A percentile compares a stretch with the other conserved stretches of the same genome.
Evolutionary conservation across 139 green algal species (phyloP).

Genomic region (Haematococcus lacustris): DNA sequence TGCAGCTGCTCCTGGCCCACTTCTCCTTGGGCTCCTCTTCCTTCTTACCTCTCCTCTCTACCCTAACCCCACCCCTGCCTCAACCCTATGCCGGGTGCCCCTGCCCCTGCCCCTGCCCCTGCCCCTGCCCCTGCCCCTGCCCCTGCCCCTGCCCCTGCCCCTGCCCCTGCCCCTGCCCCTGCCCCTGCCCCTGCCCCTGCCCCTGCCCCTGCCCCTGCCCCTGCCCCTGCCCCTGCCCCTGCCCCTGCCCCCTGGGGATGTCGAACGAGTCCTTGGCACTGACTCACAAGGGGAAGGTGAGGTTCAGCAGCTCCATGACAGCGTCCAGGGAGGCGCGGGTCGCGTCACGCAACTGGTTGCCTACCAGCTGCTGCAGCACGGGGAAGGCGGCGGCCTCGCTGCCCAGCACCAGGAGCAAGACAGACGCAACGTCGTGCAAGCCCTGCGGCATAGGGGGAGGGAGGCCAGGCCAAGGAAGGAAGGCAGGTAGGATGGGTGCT

Average conservation of each 20-base stretch:
- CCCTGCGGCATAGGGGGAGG: no score
- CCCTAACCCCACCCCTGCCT: no score
- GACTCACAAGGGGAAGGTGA: neutral
- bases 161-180: neutral
- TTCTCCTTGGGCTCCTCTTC: no score
- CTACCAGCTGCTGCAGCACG: constrained; percentile 29
- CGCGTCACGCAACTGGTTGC: constrained; percentile 65
- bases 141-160: neutral
- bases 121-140: neutral
- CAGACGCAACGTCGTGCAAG: constrained; percentile 79
- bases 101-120: neutral
- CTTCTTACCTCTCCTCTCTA: no score
- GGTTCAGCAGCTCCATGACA: constrained; percentile 38
- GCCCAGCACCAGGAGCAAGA: constrained; percentile 69
- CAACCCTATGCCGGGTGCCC: neutral
- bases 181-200: neutral
- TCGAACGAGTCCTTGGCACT: no score
- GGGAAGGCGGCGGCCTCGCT: constrained; percentile 27
- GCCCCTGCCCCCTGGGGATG: no score
- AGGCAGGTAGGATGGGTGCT: no score
- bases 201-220: neutral
- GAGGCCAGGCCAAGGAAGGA: no score
- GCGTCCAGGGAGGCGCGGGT: constrained; percentile 52
- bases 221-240: neutral
- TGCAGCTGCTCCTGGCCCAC: no score